Conservation (phyloP, 805 yeast genomes). For the Lipomyces yamadae region DNA sequence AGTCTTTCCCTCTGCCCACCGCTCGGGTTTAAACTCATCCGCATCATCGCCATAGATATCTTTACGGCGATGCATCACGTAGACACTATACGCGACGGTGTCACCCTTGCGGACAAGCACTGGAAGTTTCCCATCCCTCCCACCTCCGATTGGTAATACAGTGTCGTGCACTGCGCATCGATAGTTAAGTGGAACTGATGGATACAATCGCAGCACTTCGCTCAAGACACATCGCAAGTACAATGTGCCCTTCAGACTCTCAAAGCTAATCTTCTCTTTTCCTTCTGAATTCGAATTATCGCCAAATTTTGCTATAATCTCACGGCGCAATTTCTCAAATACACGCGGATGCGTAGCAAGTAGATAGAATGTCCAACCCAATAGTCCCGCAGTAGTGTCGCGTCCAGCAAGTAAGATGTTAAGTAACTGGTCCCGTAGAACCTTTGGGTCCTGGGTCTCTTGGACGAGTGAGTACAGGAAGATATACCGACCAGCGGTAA, state of each 20-base stretch:
- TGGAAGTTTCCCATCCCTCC: slow-evolving; percentile 49
- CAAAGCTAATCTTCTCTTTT: slow-evolving; percentile 48
- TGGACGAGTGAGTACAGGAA: slow-evolving; percentile 56
- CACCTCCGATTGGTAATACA: slow-evolving; percentile 59
- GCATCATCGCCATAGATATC: slow-evolving; percentile 54
- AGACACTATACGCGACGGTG: slow-evolving; percentile 49
- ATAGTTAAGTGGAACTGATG: slow-evolving; percentile 57
- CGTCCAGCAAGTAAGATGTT: slow-evolving; percentile 60
- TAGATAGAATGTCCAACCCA: slow-evolving; percentile 53
- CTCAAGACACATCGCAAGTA: slow-evolving; percentile 55
- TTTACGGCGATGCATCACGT: slow-evolving; percentile 52
- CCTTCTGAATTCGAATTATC: slow-evolving; percentile 39
- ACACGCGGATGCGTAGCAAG: slow-evolving; percentile 50
- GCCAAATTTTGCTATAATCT: slow-evolving; percentile 48
- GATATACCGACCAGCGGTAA: slow-evolving; percentile 45
- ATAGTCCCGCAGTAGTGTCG: slow-evolving; percentile 59
- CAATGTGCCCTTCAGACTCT: slow-evolving; percentile 54
- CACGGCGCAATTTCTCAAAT: slow-evolving; percentile 47
- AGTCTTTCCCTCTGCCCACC: slow-evolving; percentile 52
- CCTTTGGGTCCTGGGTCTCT: slow-evolving; percentile 54
- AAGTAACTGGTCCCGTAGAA: slow-evolving; percentile 58
- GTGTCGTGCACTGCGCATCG: slow-evolving; percentile 55
- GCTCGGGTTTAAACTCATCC: slow-evolving; percentile 52
- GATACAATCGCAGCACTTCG: slow-evolving; percentile 57
- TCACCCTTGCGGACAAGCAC: slow-evolving; percentile 53